Percentiles rank a stretch among this genome's conserved stretches.
Evolutionary conservation across 2,329 filamentous ascomycete genomes (phyloP).

Genomic region (Colletotrichum higginsianum): DNA sequence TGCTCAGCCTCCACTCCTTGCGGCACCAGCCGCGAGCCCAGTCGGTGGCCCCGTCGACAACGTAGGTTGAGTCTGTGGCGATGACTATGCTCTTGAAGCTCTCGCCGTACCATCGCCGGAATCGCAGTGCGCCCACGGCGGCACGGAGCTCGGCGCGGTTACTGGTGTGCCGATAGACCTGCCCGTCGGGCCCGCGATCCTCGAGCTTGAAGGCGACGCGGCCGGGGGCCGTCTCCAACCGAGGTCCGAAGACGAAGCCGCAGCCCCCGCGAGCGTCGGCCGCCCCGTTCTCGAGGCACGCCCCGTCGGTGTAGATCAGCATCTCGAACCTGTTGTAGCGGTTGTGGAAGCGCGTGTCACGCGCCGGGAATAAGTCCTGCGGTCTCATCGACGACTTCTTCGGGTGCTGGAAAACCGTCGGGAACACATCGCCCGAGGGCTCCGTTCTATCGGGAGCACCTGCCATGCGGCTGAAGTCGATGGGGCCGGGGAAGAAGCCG

Average conservation of each 20-base stretch:
- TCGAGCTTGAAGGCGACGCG: constrained; percentile 57
- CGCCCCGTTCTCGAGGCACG: constrained; percentile 60
- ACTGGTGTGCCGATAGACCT: constrained; percentile 58
- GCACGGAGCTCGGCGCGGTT: constrained; percentile 71
- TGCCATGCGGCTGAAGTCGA: too few relatives aligned
- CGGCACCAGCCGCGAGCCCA: constrained; percentile 60
- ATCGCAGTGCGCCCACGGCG: constrained; percentile 64
- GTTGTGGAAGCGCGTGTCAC: constrained; percentile 50
- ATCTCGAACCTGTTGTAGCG: constrained; percentile 47
- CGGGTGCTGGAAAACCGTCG: constrained; percentile 51
- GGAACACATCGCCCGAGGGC: constrained; percentile 45
- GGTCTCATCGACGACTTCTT: constrained; percentile 40
- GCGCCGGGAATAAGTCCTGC: constrained; percentile 47
- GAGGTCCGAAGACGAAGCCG: constrained; percentile 51
- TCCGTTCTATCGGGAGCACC: not conserved
- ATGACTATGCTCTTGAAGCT: constrained; percentile 60
- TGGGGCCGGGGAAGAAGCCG: too few relatives aligned
- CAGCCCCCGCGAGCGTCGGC: constrained; percentile 57
- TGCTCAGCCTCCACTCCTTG: constrained; percentile 60
- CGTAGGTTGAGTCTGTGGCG: constrained; percentile 69
- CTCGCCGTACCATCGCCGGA: constrained; percentile 59
- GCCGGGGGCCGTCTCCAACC: constrained; percentile 26
- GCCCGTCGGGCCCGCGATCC: constrained; percentile 57
- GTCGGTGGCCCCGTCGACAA: constrained; percentile 60
- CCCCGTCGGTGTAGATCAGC: constrained; percentile 63